Base-by-base conservation (phyloP, 2,329 filamentous ascomycete species). In the Pleomassaria siparia region DNA sequence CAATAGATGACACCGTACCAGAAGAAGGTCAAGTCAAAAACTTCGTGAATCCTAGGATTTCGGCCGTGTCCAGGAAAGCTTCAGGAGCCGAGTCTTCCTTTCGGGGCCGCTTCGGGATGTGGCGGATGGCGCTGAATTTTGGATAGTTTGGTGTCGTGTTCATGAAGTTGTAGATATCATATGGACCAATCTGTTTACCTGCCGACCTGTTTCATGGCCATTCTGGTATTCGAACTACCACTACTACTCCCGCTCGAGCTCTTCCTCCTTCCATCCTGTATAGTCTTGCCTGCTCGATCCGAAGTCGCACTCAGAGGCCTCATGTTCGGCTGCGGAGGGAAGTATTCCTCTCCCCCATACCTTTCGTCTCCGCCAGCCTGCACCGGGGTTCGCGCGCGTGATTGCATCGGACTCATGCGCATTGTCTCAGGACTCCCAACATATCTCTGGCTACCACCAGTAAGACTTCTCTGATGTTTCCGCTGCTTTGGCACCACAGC, bases 361-460 rank as follows among this genome's bases (percentile, higher is more conserved):
- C 32, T 39, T 18, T 54, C 52, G 13, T 43, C 42, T 13, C 50
- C 40, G 3, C 40, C 37, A 11, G 55, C 50, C 18, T 58, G 50
- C 9, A 55, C 56, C 2, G 70, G 71, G 7, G 70, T 72, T 37
- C 70, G 55, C 12, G 65, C 59, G 37, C 61, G 54, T 46, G 63
- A 72, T 49, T 66, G 69, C 18, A 68, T 59, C 10, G 70, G 71
- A 44, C 67, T 72, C 63, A 69, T 72, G 3, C 70, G 61, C 18
- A 67, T 55, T 7, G 55, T 52, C 46, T 70, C 71, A 12, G 70
- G 64, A 26, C 62, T 66, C 51, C 63, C 61, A 26, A 60, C 56
- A 40, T 58, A 59, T 6, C 52, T 59, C 33, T 58, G 64, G 15
- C 53, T 69, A 3, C 63, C 64, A 5, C 64, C 67, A 9, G 69